These are phyloP conservation scores for Globisporangium perplexum DNA, from an alignment of 352 stramenopile species.

Conservation along the genomic window DNA sequence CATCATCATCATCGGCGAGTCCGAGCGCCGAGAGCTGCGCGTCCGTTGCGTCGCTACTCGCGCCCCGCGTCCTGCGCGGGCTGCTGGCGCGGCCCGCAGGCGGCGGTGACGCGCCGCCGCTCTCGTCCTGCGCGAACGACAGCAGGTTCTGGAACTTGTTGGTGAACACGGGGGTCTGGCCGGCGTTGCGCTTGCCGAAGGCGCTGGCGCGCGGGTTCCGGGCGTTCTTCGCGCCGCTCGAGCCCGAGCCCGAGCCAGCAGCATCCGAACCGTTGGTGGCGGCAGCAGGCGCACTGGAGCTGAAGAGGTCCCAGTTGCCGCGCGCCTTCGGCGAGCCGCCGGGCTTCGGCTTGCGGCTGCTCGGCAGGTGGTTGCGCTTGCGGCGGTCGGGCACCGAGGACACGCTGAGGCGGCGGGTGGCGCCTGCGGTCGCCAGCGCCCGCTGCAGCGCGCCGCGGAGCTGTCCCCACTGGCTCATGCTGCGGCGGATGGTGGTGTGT, in stretches of 20 bases:
- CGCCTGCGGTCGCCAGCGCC: constrained; percentile 15
- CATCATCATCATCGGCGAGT: constrained; percentile 20
- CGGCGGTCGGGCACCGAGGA: constrained; percentile 39
- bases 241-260: not conserved
- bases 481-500: not conserved
- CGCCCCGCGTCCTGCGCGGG: constrained; percentile 6
- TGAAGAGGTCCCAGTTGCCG: constrained; percentile 28
- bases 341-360: constrained; percentile 35
- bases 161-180: constrained; percentile 48
- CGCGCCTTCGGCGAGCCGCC: constrained; percentile 15
- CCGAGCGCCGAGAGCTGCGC: constrained; percentile 43
- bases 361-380: constrained; percentile 48
- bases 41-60: constrained; percentile 13
- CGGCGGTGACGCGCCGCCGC: not conserved
- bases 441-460: constrained; percentile 21
- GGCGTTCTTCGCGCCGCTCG: constrained; percentile 6
- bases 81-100: not conserved
- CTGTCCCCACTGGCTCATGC: constrained; percentile 36
- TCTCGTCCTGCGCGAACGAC: constrained; percentile 61
- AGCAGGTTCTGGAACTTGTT: constrained; percentile 85
- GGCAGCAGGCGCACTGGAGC: not conserved
- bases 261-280: not conserved
- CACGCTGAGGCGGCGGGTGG: constrained; percentile 15
- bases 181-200: constrained; percentile 20
- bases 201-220: constrained; percentile 6